These are phyloP conservation scores for Globisporangium cystogenes DNA, from an alignment of 352 stramenopile genomes.

Conservation along the genomic window DNA sequence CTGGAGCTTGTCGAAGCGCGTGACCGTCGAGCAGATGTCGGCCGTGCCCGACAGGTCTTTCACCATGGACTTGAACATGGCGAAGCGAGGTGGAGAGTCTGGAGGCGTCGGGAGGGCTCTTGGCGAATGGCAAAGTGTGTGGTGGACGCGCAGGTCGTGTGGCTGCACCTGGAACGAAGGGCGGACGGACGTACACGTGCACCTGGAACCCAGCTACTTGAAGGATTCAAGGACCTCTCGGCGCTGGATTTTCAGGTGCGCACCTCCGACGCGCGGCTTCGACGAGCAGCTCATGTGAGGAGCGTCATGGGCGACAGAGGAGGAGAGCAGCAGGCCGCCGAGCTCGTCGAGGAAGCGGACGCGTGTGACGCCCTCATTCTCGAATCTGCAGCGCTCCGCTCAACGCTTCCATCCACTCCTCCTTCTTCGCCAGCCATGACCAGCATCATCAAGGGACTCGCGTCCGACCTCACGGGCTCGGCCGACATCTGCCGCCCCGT, in stretches of 20 bases:
- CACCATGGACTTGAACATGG: slow-evolving; percentile 46
- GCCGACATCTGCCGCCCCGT: slow-evolving; percentile 46
- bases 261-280: too few species aligned
- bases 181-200: too few species aligned
- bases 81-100: too few species aligned
- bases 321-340: too few species aligned
- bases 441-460: slow-evolving; percentile 41
- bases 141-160: too few species aligned
- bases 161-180: too few species aligned
- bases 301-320: too few species aligned
- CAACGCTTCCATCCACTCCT: not conserved
- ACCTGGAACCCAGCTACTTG: not conserved
- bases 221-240: not conserved
- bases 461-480: slow-evolving; percentile 42
- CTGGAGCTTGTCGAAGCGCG: slow-evolving; percentile 39
- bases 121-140: too few species aligned
- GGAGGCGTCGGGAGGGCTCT: too few species aligned
- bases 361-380: too few species aligned
- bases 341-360: too few species aligned
- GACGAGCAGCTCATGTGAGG: too few species aligned
- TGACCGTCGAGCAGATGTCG: slow-evolving; percentile 45
- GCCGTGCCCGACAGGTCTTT: slow-evolving; percentile 40
- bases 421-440: slow-evolving; percentile 1
- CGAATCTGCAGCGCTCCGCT: slow-evolving; percentile 1
- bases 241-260: not conserved